Evolutionary conservation across 495 filamentous ascomycete genomes (phyloP).

Genomic region (Xylaria nigripes): DNA sequence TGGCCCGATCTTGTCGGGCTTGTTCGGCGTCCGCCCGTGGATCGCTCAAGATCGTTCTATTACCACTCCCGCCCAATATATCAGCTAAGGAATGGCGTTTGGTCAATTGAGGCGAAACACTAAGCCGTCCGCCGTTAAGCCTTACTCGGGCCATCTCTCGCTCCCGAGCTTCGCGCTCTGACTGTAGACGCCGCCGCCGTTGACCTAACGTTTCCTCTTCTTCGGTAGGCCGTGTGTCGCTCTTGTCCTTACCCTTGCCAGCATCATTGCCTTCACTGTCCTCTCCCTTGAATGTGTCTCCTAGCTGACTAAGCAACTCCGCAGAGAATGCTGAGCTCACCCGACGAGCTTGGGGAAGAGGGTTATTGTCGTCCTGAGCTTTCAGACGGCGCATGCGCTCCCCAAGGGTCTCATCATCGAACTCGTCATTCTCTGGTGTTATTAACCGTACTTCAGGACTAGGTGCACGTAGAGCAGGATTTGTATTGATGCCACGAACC

Average conservation of each 20-base stretch:
- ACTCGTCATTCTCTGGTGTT: conserved; percentile 41
- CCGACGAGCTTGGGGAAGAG: conserved; percentile 45
- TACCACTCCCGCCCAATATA: conserved; percentile 16
- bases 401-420: conserved; percentile 72
- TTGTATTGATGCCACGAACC: conserved; percentile 17
- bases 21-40: conserved; percentile 21
- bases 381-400: conserved; percentile 64
- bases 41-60: conserved; percentile 11
- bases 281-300: conserved; percentile 37
- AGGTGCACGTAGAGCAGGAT: conserved; percentile 15
- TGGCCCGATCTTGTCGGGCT: conserved; percentile 26
- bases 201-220: conserved; percentile 86
- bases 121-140: conserved; percentile 5
- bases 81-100: conserved; percentile 26
- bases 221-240: conserved; percentile 37
- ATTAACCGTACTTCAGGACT: conserved; percentile 22
- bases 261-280: conserved; percentile 21
- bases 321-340: conserved; percentile 70
- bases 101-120: conserved; percentile 11
- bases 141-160: conserved; percentile 29
- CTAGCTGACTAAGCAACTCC: conserved; percentile 68
- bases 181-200: conserved; percentile 70
- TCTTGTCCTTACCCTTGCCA: conserved; percentile 26
- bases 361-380: conserved; percentile 35
- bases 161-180: conserved; percentile 52